Evolutionary conservation across 441 rosid species (phyloP).

Genomic region (Biscutella laevigata): DNA sequence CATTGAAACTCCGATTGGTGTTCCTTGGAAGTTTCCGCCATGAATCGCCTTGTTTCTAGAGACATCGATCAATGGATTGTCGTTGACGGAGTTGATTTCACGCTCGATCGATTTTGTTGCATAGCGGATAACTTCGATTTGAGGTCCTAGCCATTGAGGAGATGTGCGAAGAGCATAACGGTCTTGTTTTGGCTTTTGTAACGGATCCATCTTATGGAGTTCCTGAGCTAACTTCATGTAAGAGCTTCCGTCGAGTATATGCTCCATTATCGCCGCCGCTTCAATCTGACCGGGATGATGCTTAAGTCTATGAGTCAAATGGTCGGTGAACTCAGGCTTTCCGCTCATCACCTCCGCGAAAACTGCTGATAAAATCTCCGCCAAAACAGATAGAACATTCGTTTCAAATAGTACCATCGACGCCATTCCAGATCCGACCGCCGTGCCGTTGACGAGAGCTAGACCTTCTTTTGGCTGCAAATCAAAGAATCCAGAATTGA

Average conservation of each 20-base stretch:
- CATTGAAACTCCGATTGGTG: slow-evolving; percentile 74
- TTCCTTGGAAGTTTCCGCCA: slow-evolving; percentile 86
- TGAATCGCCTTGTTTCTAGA: slow-evolving; percentile 64
- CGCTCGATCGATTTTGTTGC: slow-evolving; percentile 45
- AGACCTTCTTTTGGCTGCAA: slow-evolving; percentile 38
- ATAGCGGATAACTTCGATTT: slow-evolving; percentile 44
- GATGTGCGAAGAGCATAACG: slow-evolving; percentile 46
- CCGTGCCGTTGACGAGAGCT: slow-evolving; percentile 38
- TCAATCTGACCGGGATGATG: slow-evolving; percentile 46
- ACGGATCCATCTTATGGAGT: slow-evolving; percentile 38
- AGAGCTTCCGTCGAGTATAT: slow-evolving; percentile 38
- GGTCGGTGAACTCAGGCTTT: slow-evolving; percentile 43
- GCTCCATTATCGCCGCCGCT: slow-evolving; percentile 36
- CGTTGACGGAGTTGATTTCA: slow-evolving; percentile 37
- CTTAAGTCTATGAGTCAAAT: slow-evolving; percentile 32
- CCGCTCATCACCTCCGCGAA: slow-evolving; percentile 63
- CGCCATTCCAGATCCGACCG: slow-evolving; percentile 42
- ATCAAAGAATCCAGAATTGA: slow-evolving; percentile 27
- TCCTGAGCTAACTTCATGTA: slow-evolving; percentile 42
- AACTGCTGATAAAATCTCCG: slow-evolving; percentile 44
- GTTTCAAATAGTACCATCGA: slow-evolving; percentile 39
- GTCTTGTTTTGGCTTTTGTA: slow-evolving; percentile 45
- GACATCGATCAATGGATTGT: slow-evolving; percentile 45
- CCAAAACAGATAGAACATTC: slow-evolving; percentile 37
- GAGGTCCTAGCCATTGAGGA: slow-evolving; percentile 55